These are phyloP conservation scores for Mycosarcoma mackinlayi DNA, from an alignment of 1,284 basidiomycete species.

Conservation along the genomic window DNA sequence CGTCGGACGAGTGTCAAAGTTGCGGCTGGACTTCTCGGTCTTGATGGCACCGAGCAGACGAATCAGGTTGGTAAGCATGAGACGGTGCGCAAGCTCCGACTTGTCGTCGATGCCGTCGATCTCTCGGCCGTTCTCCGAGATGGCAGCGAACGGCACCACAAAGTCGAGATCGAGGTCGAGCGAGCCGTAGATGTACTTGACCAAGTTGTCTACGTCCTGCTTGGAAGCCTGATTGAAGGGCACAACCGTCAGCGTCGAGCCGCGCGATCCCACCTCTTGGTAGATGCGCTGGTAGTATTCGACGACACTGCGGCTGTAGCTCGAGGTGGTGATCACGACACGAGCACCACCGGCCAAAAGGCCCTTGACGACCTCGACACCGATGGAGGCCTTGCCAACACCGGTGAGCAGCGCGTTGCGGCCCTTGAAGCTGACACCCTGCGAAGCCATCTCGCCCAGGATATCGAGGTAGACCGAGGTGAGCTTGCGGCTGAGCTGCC, in stretches of 20 bases:
- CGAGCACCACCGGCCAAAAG: constrained; percentile 94
- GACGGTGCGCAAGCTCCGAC: constrained; percentile 96
- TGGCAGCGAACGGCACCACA: constrained; percentile 96
- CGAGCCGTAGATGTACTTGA: constrained; percentile 97
- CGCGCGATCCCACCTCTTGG: constrained; percentile 92
- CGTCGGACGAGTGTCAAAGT: constrained; percentile 96
- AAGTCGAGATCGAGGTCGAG: constrained; percentile 96
- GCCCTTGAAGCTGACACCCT: constrained; percentile 96
- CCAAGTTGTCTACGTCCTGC: constrained; percentile 90
- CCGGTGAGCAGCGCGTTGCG: constrained; percentile 98
- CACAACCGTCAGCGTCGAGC: constrained; percentile 93
- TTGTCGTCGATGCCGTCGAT: constrained; percentile 97
- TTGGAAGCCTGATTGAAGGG: constrained; percentile 99
- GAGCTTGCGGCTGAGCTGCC: constrained; percentile 96
- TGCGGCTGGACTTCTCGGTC: constrained; percentile 93
- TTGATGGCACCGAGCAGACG: constrained; percentile 96
- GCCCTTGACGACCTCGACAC: constrained; percentile 96
- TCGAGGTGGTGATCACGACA: constrained; percentile 91
- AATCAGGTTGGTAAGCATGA: constrained; percentile 82
- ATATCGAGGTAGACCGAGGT: constrained; percentile 86
- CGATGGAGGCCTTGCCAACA: constrained; percentile 96
- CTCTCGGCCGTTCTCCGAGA: constrained; percentile 97
- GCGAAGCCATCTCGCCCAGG: constrained; percentile 95
- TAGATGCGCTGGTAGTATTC: constrained; percentile 99
- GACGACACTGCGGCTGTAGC: constrained; percentile 75